These are phyloP conservation scores for Pseudomassariella vexata DNA, from an alignment of 2,329 filamentous ascomycete genomes.

Conservation along the genomic window DNA sequence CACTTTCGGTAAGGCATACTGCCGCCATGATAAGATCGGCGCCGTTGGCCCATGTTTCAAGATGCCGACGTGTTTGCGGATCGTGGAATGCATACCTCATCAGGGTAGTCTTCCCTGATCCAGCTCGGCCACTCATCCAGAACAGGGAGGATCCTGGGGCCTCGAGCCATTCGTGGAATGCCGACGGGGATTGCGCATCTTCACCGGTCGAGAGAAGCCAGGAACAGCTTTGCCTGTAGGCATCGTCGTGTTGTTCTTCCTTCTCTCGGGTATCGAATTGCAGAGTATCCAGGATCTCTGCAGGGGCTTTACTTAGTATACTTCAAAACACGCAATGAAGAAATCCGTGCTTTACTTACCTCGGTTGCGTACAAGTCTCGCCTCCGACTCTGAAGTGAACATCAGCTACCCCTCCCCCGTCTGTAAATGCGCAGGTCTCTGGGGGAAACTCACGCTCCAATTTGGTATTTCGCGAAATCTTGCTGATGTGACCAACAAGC, in stretches of 20 bases:
- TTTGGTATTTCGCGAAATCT: slow-evolving; percentile 2
- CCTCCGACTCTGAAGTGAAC: slow-evolving; percentile 2
- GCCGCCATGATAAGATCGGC: slow-evolving; percentile 4
- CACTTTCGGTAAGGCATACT: slow-evolving; percentile 6
- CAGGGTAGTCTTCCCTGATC: slow-evolving; percentile 15
- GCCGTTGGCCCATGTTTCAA: slow-evolving; percentile 6
- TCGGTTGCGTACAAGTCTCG: slow-evolving; percentile 2
- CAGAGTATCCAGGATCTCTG: slow-evolving; percentile 7
- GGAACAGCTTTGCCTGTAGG: slow-evolving; percentile 5
- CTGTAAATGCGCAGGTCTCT: no score
- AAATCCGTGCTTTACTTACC: background rate
- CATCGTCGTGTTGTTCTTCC: slow-evolving; percentile 1
- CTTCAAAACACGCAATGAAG: no score
- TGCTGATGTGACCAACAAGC: slow-evolving; percentile 5
- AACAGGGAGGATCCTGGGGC: slow-evolving; percentile 7
- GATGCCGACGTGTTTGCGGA: background rate
- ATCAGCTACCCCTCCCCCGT: no score
- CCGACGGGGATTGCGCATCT: background rate
- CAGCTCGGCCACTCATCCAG: slow-evolving; percentile 15
- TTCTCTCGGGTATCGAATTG: slow-evolving; percentile 7
- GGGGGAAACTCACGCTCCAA: slow-evolving; percentile 1
- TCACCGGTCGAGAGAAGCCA: slow-evolving; percentile 1
- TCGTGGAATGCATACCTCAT: slow-evolving; percentile 8
- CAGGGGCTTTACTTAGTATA: background rate
- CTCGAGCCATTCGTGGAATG: slow-evolving; percentile 9